These are phyloP conservation scores for Gossypium herbaceum DNA, from an alignment of 345 rosid genomes.

Conservation along the genomic window DNA sequence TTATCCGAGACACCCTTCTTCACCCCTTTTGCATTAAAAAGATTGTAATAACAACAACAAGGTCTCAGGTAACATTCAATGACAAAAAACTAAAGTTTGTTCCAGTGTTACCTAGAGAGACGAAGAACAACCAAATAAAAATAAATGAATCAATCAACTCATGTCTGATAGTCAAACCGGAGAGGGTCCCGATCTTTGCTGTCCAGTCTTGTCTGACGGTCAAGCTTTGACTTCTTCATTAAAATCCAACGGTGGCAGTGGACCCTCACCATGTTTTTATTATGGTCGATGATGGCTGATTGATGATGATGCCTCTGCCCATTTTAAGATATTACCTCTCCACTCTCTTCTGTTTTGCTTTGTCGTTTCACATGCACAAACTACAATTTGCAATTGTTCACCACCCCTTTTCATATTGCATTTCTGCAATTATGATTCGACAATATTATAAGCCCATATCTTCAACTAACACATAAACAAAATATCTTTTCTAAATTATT, in stretches of 20 bases:
- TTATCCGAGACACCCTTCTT: background rate
- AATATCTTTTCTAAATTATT: too few relatives aligned
- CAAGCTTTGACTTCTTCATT: slow-evolving; percentile 34
- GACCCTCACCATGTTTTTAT: slow-evolving; percentile 32
- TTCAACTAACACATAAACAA: background rate
- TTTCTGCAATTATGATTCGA: background rate
- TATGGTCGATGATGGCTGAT: background rate
- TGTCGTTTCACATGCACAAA: background rate
- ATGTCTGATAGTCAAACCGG: slow-evolving; percentile 51
- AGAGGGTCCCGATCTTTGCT: background rate
- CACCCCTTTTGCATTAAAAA: background rate
- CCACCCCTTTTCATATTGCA: background rate
- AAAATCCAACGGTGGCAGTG: slow-evolving; percentile 59
- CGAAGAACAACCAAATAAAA: too few relatives aligned
- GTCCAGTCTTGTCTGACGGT: slow-evolving; percentile 42
- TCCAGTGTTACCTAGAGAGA: too few relatives aligned
- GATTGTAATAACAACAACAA: too few relatives aligned
- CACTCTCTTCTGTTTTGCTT: background rate
- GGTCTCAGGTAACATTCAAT: too few relatives aligned
- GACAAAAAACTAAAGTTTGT: too few relatives aligned
- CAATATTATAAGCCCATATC: background rate
- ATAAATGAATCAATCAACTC: slow-evolving; percentile 14
- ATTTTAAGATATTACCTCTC: background rate
- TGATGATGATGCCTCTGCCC: background rate
- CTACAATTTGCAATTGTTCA: background rate